A percentile compares a stretch with the other conserved stretches of the same genome.
These are phyloP conservation scores for Artemisia argyi DNA, from an alignment of 129 eudicot genomes.

Conservation along the genomic window DNA sequence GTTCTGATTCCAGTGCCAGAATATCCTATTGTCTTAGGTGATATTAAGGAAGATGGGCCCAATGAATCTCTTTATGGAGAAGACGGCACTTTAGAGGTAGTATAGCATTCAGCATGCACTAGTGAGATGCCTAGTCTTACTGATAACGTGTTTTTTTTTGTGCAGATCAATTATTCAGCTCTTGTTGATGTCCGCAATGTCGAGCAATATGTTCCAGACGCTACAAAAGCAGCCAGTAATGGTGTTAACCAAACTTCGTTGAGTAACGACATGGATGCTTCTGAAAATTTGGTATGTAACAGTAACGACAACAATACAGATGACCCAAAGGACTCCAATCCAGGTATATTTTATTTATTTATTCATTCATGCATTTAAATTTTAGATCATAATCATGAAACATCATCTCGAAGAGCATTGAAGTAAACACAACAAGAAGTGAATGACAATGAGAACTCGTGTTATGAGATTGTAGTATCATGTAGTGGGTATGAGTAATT, in stretches of 20 bases:
- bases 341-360: slow-evolving; percentile 44
- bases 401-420: neutral
- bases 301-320: slow-evolving; percentile 34
- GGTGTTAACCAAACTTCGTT: slow-evolving; percentile 31
- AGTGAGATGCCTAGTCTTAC: slow-evolving; percentile 8
- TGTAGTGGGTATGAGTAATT: neutral
- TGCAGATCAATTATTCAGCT: slow-evolving; percentile 79
- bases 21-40: slow-evolving; percentile 54
- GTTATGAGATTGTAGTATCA: neutral
- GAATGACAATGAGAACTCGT: neutral
- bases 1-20: slow-evolving; percentile 68
- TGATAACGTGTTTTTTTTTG: neutral
- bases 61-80: slow-evolving; percentile 67
- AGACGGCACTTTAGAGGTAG: slow-evolving; percentile 94
- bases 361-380: neutral
- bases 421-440: neutral
- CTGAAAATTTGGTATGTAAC: slow-evolving; percentile 26
- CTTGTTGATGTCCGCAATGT: slow-evolving; percentile 75
- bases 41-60: slow-evolving; percentile 49
- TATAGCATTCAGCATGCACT: slow-evolving; percentile 12
- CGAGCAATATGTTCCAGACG: slow-evolving; percentile 38
- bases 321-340: slow-evolving; percentile 35
- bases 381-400: neutral
- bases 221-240: slow-evolving; percentile 31
- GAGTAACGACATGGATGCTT: slow-evolving; percentile 26